Base-by-base conservation (phyloP, 306 rosid species). In the Cucumis melo region DNA sequence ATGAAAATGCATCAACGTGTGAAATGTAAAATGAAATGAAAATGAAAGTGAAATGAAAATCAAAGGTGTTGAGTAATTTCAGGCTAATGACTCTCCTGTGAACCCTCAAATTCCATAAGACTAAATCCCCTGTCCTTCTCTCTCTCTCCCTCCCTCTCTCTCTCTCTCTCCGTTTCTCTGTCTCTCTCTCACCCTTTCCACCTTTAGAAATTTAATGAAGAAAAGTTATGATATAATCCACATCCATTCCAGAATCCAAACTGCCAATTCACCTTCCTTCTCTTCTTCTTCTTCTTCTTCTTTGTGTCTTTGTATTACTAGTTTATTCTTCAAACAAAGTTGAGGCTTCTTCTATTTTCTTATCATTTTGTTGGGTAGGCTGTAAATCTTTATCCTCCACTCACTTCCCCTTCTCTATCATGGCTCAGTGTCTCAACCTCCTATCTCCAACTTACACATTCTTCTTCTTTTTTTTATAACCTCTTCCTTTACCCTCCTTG, bases 1-100 rank as follows among this genome's bases (percentile, higher is more conserved):
- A 70, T 44, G 57, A 46, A 71, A 70, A 46, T 12, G 58, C 38
- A 70, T 21, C 57, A 70, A 70, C 75, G 75, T 48, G 75, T 70
- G 75, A 70, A 46, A 46, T 70, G 75, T 48, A 23, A 59, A 70
- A 67, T 67, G 74, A 67, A 67, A 67, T 67, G 55, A 12, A 67
- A 67, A 68, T 68, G 55, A 68, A 21, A 48, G 23, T 71, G 75
- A 71, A 44, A 71, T 71, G 75, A 71, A 71, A 70, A 70, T 36
- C 21, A 44, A 44, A 58, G 75, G 27, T 38, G 36, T 39, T 39
- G 75, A 71, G 75, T 23, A 14, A 71, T 71, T 71, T 71, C 41
- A 71, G 75, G 75, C 75, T 42, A 21, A 20, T 68, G 36, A 68
- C 74, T 42, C 74, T 71, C 75, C 75, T 46, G 20, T 71, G 13